A percentile compares a stretch with the other conserved stretches of the same genome.
Conservation (phyloP, 257 asterid species). For the Cinchona pubescens region DNA sequence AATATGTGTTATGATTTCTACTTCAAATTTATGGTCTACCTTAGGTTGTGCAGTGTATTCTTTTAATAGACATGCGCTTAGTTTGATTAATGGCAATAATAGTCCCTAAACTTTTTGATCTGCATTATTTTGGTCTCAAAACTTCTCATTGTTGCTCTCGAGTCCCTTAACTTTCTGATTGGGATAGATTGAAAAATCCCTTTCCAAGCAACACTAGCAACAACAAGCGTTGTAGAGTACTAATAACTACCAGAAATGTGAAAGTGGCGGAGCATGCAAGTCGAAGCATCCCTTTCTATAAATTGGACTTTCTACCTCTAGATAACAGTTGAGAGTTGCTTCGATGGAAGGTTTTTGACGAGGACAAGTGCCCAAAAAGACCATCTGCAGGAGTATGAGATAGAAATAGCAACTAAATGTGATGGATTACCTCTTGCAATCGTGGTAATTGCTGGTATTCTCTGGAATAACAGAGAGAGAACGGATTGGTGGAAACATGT, state of each 20-base stretch:
- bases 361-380: constrained; percentile 4
- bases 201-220: constrained; percentile 13
- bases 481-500: constrained; percentile 27
- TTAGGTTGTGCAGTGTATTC: too few relatives aligned
- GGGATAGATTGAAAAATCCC: constrained; percentile 4
- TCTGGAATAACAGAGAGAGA: not conserved
- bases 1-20: too few relatives aligned
- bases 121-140: too few relatives aligned
- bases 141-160: too few relatives aligned
- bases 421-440: constrained; percentile 19
- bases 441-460: constrained; percentile 34
- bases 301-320: not conserved
- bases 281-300: not conserved
- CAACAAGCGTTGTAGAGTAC: constrained; percentile 5
- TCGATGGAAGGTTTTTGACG: constrained; percentile 14
- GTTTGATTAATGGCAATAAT: too few relatives aligned
- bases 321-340: constrained; percentile 13
- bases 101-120: too few relatives aligned
- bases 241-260: constrained; percentile 1
- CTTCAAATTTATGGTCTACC: too few relatives aligned
- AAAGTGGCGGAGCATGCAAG: not conserved
- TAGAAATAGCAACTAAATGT: not conserved
- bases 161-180: too few relatives aligned
- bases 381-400: not conserved
- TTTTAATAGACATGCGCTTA: too few relatives aligned